Base-by-base conservation (phyloP, 495 filamentous ascomycete genomes). In the Neurospora sp. region DNA sequence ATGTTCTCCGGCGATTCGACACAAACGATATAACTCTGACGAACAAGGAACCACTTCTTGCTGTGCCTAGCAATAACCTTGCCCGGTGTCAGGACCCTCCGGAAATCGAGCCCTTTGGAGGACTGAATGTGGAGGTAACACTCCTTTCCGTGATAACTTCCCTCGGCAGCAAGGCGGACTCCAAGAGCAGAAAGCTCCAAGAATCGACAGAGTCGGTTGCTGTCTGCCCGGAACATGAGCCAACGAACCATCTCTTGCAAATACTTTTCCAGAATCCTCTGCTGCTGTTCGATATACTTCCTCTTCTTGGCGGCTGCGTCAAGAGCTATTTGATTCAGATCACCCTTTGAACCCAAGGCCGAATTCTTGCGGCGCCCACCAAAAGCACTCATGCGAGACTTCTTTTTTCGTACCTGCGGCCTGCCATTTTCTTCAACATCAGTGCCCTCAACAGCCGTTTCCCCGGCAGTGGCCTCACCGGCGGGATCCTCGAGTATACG, bases 1-100 rank as follows among this genome's bases (percentile, higher is more conserved):
- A 98, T 97, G 75, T 94, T 95, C 76, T 98, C 95, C 12, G 96
- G 96, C 1, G 94, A 97, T 79, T 99, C 94, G 48, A 98, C 94
- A 75, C 96, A 98, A 71, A 97, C 95, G 71, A 99, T 90, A 76
- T 98, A 99, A 80, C 93, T 97, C 79, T 98, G 94, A 68, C 96
- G 86, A n/a, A 99, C 95, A 41, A 97, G 84, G 80, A 99, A 99
- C 96, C 96, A 99, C 80, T 97, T 97, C 9, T 94, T 93, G 71
- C 86, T 89, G 82, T 98, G 95, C 20, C 94, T 88, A 59, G 89
- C 89, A 76, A 91, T 91, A 74, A 98, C 83, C 72, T 91, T 86
- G 35, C 85, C 83, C 0, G 94, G 93, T 8, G 87, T 93, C 78
- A 94, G 86, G 42, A 93, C 90, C 74, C 91, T 90, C 68, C 94